A percentile compares a stretch with the other conserved stretches of the same genome.
These are phyloP conservation scores for Lactifluus pinguis DNA, from an alignment of 768 basidiomycete genomes.

Conservation along the genomic window DNA sequence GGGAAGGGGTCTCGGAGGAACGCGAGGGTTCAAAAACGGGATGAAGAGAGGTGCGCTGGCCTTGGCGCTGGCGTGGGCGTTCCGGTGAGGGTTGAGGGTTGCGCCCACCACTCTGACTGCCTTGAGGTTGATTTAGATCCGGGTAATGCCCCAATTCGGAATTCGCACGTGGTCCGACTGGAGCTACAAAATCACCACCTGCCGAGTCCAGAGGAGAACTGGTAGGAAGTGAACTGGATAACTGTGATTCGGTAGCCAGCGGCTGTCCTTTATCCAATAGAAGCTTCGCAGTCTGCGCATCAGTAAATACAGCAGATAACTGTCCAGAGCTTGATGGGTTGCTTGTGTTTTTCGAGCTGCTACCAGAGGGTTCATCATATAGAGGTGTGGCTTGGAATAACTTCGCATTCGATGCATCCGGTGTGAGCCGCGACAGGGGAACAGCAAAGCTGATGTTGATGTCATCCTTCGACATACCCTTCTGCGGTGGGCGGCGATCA, in stretches of 20 bases:
- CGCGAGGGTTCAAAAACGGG: conserved; percentile 44
- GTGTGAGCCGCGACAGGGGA: conserved; percentile 48
- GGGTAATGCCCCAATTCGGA: conserved; percentile 79
- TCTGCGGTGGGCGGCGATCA: conserved; percentile 20
- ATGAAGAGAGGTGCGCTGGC: conserved; percentile 55
- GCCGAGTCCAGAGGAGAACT: conserved; percentile 35
- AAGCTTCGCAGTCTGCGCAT: conserved; percentile 34
- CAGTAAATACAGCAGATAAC: conserved; percentile 25
- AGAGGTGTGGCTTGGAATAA: conserved; percentile 41
- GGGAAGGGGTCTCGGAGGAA: conserved; percentile 38
- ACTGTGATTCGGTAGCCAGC: conserved; percentile 46
- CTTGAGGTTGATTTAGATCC: conserved; percentile 44
- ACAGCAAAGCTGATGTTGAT: conserved; percentile 43
- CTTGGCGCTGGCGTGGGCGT: conserved; percentile 43
- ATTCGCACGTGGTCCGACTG: conserved; percentile 50
- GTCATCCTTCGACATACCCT: conserved; percentile 50
- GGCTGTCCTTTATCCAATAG: conserved; percentile 40
- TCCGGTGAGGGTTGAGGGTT: conserved; percentile 46
- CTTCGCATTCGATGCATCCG: conserved; percentile 49
- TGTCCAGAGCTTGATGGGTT: conserved; percentile 39
- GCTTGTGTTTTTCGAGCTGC: conserved; percentile 36
- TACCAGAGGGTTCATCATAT: conserved; percentile 21
- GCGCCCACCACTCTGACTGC: conserved; percentile 22
- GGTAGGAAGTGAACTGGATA: conserved; percentile 53
- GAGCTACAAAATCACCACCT: conserved; percentile 16